phyloP scores from a whole-genome alignment of 164 flowering plant genomes.

The Akebia trifoliata region DNA sequence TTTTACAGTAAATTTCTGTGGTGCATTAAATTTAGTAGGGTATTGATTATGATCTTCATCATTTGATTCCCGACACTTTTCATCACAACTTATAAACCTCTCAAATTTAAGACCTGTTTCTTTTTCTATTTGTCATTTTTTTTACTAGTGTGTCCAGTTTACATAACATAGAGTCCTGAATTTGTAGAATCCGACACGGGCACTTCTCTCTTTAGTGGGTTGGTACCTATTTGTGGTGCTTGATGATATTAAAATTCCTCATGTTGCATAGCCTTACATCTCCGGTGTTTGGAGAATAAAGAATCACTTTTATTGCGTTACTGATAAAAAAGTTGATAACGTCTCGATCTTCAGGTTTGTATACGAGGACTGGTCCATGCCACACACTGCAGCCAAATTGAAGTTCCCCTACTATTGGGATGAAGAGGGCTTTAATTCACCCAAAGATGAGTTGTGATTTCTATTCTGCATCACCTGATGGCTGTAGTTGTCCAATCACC shows the following conservation, averaged over 20 bases:
- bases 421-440: slow-evolving; percentile 46
- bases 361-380: slow-evolving; percentile 85
- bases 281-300: background rate
- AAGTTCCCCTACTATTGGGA: slow-evolving; percentile 92
- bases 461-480: background rate
- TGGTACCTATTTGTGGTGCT: background rate
- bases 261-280: background rate
- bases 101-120: no score
- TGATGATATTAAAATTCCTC: background rate
- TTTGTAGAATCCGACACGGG: no score
- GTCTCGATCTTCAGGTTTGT: slow-evolving; percentile 50
- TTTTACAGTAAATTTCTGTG: background rate
- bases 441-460: slow-evolving; percentile 75
- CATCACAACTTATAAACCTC: no score
- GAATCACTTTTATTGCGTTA: background rate
- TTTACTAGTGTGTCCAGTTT: no score
- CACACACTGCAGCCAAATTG: slow-evolving; percentile 79
- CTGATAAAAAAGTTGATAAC: background rate
- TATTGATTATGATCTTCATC: background rate
- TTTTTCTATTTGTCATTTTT: no score
- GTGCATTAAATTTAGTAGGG: background rate
- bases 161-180: no score
- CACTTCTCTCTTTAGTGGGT: no score
- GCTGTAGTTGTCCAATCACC: no score
- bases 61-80: no score